Conservation (phyloP, 1,284 basidiomycete species). For the Austroboletus olivaceoglutinosus region DNA sequence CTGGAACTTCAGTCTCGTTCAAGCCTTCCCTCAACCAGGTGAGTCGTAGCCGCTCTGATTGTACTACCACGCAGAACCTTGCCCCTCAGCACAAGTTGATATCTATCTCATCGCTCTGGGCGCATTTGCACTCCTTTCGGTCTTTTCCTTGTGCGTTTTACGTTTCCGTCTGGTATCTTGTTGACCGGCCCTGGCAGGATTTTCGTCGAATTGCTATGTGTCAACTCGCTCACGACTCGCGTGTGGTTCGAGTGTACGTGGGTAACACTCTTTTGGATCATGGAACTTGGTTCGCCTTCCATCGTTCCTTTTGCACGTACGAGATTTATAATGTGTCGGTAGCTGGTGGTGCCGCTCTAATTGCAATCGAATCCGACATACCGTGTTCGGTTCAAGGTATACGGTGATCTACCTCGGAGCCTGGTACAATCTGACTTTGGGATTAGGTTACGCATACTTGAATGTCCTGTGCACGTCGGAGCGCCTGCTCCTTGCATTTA, state of each 20-base stretch:
- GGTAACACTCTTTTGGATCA: slow-evolving; percentile 54
- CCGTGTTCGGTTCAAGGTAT: slow-evolving; percentile 19
- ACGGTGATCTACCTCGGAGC: neutral
- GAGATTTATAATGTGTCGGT: slow-evolving; percentile 9
- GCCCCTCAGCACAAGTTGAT: slow-evolving; percentile 47
- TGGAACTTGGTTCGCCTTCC: slow-evolving; percentile 54
- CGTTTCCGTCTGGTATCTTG: neutral
- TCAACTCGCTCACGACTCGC: slow-evolving; percentile 50
- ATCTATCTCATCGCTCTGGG: slow-evolving; percentile 63
- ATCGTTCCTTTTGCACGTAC: neutral
- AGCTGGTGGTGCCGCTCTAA: slow-evolving; percentile 50
- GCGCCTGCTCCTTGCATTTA: slow-evolving; percentile 56
- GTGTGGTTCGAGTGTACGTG: slow-evolving; percentile 74
- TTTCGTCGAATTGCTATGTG: slow-evolving; percentile 56
- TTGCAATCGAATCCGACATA: slow-evolving; percentile 37
- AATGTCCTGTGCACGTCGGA: slow-evolving; percentile 51
- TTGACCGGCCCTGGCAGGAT: slow-evolving; percentile 40
- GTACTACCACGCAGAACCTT: neutral
- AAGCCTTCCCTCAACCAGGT: slow-evolving; percentile 35
- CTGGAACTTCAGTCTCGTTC: slow-evolving; percentile 62
- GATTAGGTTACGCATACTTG: slow-evolving; percentile 3
- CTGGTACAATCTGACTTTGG: slow-evolving; percentile 9
- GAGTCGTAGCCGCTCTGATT: slow-evolving; percentile 19
- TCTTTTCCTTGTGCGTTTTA: slow-evolving; percentile 57
- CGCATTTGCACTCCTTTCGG: slow-evolving; percentile 52